Conservation (phyloP, 371 early-diverging fungal species). For the Batkoa obscura region DNA sequence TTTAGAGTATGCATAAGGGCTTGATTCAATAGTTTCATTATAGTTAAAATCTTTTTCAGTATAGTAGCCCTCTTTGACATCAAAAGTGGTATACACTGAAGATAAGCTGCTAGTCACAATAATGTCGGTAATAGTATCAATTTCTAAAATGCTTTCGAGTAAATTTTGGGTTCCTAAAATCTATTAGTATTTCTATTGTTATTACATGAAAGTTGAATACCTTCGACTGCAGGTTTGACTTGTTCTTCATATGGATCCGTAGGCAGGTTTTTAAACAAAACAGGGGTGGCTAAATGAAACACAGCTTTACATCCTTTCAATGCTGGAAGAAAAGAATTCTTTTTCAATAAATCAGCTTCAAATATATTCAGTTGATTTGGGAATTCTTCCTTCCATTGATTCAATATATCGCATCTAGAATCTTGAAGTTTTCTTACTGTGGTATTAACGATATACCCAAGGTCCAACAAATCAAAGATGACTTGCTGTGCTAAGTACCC, state of each 20-base stretch:
- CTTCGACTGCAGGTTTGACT: background rate
- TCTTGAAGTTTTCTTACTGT: background rate
- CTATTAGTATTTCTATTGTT: background rate
- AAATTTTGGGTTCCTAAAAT: background rate
- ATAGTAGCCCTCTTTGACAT: background rate
- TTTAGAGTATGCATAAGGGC: background rate
- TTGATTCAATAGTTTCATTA: background rate
- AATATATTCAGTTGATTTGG: background rate
- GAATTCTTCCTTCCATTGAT: background rate
- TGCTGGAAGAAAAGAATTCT: background rate
- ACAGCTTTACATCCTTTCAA: background rate
- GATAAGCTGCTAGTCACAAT: background rate
- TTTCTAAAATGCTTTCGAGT: background rate
- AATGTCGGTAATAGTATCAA: background rate
- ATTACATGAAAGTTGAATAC: background rate
- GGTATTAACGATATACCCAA: background rate
- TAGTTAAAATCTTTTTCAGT: background rate
- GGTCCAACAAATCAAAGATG: background rate
- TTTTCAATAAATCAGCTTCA: background rate
- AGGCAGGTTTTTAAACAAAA: background rate
- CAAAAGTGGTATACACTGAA: background rate
- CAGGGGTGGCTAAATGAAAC: background rate
- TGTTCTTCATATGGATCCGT: background rate
- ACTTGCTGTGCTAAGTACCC: background rate
- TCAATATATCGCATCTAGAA: background rate